Conservation (phyloP, 2,329 filamentous ascomycete genomes). For the Bipolaris victoriae region DNA sequence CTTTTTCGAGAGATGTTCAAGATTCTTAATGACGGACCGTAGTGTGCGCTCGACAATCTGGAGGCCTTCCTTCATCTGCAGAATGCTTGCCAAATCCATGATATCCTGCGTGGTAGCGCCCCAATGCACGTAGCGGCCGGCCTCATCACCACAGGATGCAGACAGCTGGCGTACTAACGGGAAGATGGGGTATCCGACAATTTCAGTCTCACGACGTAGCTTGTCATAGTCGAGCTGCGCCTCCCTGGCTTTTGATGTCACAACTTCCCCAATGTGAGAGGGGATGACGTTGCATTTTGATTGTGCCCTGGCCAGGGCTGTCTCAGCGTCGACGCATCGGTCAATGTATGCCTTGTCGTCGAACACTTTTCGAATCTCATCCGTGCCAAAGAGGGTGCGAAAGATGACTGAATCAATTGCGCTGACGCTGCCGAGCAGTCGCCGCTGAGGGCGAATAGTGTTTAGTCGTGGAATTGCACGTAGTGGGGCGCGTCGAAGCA, state of each 20-base stretch:
- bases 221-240: slow-evolving; percentile 53
- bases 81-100: slow-evolving; percentile 61
- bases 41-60: slow-evolving; percentile 56
- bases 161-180: slow-evolving; percentile 59
- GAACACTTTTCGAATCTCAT: slow-evolving; percentile 59
- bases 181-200: slow-evolving; percentile 62
- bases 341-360: slow-evolving; percentile 58
- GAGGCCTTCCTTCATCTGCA: slow-evolving; percentile 61
- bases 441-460: slow-evolving; percentile 25
- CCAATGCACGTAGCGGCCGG: slow-evolving; percentile 61
- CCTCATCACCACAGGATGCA: slow-evolving; percentile 45
- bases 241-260: slow-evolving; percentile 38
- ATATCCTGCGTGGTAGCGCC: slow-evolving; percentile 66
- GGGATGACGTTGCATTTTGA: slow-evolving; percentile 57
- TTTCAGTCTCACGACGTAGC: slow-evolving; percentile 56
- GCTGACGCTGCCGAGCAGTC: slow-evolving; percentile 41
- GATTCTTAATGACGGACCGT: slow-evolving; percentile 50
- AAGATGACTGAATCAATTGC: slow-evolving; percentile 60
- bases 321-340: slow-evolving; percentile 59
- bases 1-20: slow-evolving; percentile 52
- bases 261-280: slow-evolving; percentile 44
- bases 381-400: slow-evolving; percentile 59
- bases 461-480: slow-evolving; percentile 26
- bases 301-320: slow-evolving; percentile 60
- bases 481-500: slow-evolving; percentile 34